Evolutionary conservation across 805 yeast genomes (phyloP).

Genomic region (Torulaspora franciscae): DNA sequence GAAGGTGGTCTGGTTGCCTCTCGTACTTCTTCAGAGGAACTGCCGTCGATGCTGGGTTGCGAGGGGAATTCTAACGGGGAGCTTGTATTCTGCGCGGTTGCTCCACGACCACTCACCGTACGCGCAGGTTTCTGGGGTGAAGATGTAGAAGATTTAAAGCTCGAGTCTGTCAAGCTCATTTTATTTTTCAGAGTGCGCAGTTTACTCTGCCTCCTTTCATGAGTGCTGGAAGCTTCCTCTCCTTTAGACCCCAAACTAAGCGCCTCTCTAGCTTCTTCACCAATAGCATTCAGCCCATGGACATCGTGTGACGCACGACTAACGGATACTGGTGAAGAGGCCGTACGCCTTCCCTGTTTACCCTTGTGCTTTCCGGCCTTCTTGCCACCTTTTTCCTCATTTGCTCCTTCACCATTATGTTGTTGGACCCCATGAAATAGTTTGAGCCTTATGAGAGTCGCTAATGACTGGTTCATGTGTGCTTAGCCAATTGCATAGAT

Average conservation of each 20-base stretch:
- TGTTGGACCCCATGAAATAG: slow-evolving; percentile 18
- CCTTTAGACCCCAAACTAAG: neutral
- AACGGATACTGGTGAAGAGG: neutral
- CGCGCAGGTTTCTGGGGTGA: slow-evolving; percentile 2
- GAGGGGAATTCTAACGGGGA: neutral
- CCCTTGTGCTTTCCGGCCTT: slow-evolving; percentile 9
- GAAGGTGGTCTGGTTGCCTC: slow-evolving; percentile 6
- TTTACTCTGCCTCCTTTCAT: slow-evolving; percentile 14
- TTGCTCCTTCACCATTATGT: neutral
- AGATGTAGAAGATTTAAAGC: slow-evolving; percentile 11
- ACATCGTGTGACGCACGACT: neutral
- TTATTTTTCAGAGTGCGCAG: slow-evolving; percentile 23
- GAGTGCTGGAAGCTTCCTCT: neutral
- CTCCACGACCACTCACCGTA: neutral
- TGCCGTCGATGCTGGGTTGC: neutral
- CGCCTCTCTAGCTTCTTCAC: slow-evolving; percentile 14
- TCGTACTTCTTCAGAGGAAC: neutral
- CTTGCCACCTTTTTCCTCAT: neutral
- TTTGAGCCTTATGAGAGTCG: slow-evolving; percentile 21
- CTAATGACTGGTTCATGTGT: slow-evolving; percentile 26
- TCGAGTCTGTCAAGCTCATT: slow-evolving; percentile 25
- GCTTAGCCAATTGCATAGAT: slow-evolving; percentile 2
- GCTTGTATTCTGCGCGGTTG: neutral
- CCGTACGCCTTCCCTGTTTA: slow-evolving; percentile 1
- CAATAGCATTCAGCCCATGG: slow-evolving; percentile 14